Percentiles rank a stretch among this genome's conserved stretches.
Evolutionary conservation across 805 yeast genomes (phyloP).

Genomic region (Nakazawaea siamensis): DNA sequence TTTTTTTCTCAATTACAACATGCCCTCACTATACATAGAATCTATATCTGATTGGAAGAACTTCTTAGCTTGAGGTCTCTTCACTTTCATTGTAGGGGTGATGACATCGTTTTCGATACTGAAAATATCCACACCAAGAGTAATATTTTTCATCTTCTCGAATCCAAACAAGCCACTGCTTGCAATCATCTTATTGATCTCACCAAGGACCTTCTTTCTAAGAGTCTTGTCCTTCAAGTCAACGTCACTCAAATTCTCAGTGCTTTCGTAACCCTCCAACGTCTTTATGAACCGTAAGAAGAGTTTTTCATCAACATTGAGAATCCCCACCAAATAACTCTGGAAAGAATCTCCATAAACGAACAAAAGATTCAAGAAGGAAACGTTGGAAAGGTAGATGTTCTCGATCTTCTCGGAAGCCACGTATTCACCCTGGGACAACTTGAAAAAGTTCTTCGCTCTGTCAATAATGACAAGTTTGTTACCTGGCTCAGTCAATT

Average conservation of each 20-base stretch:
- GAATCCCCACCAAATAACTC: slow-evolving; percentile 48
- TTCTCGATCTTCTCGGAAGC: slow-evolving; percentile 40
- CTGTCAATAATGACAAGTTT: slow-evolving; percentile 44
- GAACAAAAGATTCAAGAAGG: slow-evolving; percentile 41
- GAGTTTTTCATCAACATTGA: slow-evolving; percentile 47
- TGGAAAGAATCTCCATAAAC: slow-evolving; percentile 58
- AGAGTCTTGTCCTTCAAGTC: slow-evolving; percentile 7
- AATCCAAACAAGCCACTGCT: slow-evolving; percentile 44
- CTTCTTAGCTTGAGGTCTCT: slow-evolving; percentile 17
- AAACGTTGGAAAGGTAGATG: slow-evolving; percentile 44
- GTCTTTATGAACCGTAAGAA: slow-evolving; percentile 1
- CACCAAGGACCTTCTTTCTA: slow-evolving; percentile 24
- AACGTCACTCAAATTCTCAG: not conserved
- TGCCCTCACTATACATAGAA: slow-evolving; percentile 11
- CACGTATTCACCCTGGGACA: slow-evolving; percentile 24
- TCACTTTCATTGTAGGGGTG: slow-evolving; percentile 57
- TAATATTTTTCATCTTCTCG: slow-evolving; percentile 51
- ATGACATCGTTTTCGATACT: slow-evolving; percentile 49
- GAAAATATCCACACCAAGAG: slow-evolving; percentile 49
- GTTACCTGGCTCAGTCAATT: slow-evolving; percentile 29
- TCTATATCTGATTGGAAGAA: slow-evolving; percentile 7
- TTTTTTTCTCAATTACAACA: not conserved
- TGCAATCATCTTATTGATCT: slow-evolving; percentile 28
- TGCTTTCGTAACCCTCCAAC: not conserved
- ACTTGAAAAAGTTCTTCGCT: slow-evolving; percentile 60